Base-by-base conservation (phyloP, 2,329 filamentous ascomycete species). In the Fusarium subglutinans region DNA sequence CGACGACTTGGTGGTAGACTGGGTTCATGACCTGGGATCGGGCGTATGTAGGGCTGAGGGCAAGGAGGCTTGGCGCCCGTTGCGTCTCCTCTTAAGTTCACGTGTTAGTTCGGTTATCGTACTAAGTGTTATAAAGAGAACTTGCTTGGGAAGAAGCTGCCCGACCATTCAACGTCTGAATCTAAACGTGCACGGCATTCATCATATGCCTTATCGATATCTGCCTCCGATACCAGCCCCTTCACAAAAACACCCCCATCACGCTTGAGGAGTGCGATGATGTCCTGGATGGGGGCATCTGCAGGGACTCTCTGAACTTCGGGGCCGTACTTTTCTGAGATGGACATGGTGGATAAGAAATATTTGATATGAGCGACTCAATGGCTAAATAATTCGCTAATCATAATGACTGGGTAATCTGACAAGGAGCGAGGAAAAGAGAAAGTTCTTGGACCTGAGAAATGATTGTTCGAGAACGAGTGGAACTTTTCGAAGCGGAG, bases 21-120 rank as follows among this genome's bases (percentile, higher is more conserved):
- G 66, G 59, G 43, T 74, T 70, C 71, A 72, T 74, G 9, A 74
- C 58, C 47, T 72, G 71, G 7, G 58, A 54, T 24, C 61, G 55
- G 15, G 69, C 61, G 33, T 70, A 74, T 8, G 62, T 67, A 35
- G 71, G 65, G 62, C 71, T 74, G 24, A 70, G 58, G n/a, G 58
- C 55, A 3, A 72, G 55, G 20, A 74, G 53, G 30, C 58, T 62
- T 24, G 70, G 68, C 20, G 68, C 68, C 40, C 64, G 55, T 30
- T 73, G 68, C 5, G 63, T 73, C 33, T 72, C 45, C 64, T 65
- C 70, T 73, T 54, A 0, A 15, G 22, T 18, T 1, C 24, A 10
- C 18, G n/a, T 20, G 30, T 57, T 24, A 57, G 22, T n/a, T n/a
- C n/a, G n/a, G n/a, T n/a, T n/a, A n/a, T n/a, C n/a, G n/a, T n/a